A percentile compares a stretch with the other conserved stretches of the same genome.
phyloP scores from a whole-genome alignment of 2,329 filamentous ascomycete genomes.

The Diaporthe sp. region DNA sequence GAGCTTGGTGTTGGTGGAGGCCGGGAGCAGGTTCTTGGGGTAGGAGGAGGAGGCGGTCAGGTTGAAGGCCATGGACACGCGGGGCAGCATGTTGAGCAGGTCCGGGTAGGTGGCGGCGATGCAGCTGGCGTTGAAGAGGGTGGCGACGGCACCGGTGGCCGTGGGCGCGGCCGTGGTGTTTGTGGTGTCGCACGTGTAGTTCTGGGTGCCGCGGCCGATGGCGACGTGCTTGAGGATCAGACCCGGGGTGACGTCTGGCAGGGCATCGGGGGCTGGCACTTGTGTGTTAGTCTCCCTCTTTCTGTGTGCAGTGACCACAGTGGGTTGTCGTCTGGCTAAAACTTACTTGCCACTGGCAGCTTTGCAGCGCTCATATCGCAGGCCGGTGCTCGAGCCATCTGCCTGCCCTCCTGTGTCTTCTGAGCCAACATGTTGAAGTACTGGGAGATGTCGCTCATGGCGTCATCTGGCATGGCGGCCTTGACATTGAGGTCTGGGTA shows the following conservation, averaged over 20 bases:
- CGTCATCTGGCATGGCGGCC: constrained; percentile 55
- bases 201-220: constrained; percentile 90
- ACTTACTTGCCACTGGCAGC: constrained; percentile 56
- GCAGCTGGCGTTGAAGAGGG: constrained; percentile 90
- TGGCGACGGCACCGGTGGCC: constrained; percentile 81
- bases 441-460: constrained; percentile 63
- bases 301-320: constrained; percentile 27
- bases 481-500: constrained; percentile 61
- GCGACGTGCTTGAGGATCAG: constrained; percentile 82
- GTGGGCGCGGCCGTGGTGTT: constrained; percentile 74
- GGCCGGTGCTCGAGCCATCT: constrained; percentile 56
- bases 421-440: constrained; percentile 73
- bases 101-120: constrained; percentile 78
- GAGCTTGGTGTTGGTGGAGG: constrained; percentile 49
- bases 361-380: constrained; percentile 69
- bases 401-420: constrained; percentile 66
- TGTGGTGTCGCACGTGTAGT: constrained; percentile 85
- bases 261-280: constrained; percentile 65
- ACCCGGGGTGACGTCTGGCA: constrained; percentile 73
- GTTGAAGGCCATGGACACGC: constrained; percentile 77
- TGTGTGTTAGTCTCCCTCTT: constrained; percentile 47
- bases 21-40: constrained; percentile 40
- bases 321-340: constrained; percentile 48
- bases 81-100: constrained; percentile 75
- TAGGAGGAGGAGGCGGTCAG: constrained; percentile 55